phyloP scores from a whole-genome alignment of 768 basidiomycete genomes.

The Mycena belliarum region DNA sequence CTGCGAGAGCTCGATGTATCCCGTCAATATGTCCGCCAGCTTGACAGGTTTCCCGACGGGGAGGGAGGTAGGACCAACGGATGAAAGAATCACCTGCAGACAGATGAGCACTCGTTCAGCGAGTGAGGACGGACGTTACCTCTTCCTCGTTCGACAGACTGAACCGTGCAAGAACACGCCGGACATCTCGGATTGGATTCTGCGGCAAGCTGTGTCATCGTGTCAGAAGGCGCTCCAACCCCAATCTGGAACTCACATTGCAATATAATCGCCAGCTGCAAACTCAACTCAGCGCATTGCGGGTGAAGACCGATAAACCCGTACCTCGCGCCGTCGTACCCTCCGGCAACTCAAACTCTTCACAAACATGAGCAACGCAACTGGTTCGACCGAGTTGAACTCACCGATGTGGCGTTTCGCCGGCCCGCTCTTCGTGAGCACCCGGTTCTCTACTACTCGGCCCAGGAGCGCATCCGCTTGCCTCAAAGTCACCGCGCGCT shows the following conservation, averaged over 20 bases:
- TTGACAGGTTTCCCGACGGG: conserved; percentile 40
- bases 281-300: not conserved
- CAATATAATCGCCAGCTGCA: conserved; percentile 47
- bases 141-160: conserved; percentile 39
- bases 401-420: conserved; percentile 45
- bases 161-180: conserved; percentile 39
- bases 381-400: not conserved
- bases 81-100: conserved; percentile 36
- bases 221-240: not conserved
- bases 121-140: conserved; percentile 26
- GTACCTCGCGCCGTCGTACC: conserved; percentile 33
- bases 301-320: not conserved
- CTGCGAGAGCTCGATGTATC: conserved; percentile 51
- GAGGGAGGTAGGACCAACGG: conserved; percentile 39
- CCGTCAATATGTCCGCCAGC: conserved; percentile 38
- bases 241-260: conserved; percentile 33
- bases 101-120: not conserved
- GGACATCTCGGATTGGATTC: conserved; percentile 41
- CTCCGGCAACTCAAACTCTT: conserved; percentile 43
- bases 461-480: conserved; percentile 41
- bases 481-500: conserved; percentile 36
- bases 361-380: not conserved
- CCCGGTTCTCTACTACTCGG: conserved; percentile 38
- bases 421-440: conserved; percentile 39
- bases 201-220: conserved; percentile 35